phyloP scores from a whole-genome alignment of 2,329 filamentous ascomycete genomes.

The Fusarium piperis region DNA sequence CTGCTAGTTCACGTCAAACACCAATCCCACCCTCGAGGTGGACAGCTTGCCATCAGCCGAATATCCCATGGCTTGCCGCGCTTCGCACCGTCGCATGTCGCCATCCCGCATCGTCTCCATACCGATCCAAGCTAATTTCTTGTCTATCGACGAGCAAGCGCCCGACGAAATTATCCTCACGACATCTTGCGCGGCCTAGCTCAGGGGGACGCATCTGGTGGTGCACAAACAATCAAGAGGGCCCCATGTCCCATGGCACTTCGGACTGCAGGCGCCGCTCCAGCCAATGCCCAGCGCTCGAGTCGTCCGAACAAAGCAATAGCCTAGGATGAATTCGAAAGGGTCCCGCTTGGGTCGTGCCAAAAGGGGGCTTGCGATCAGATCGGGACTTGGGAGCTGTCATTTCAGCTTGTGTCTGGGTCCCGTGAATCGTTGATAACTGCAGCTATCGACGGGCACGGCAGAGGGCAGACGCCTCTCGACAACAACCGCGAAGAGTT shows the following conservation, averaged over 20 bases:
- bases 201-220: constrained; percentile 33
- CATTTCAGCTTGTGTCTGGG: not conserved
- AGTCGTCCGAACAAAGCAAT: not conserved
- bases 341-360: not conserved
- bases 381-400: constrained; percentile 8
- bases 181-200: constrained; percentile 20
- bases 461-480: not conserved
- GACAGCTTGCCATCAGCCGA: not conserved
- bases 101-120: constrained; percentile 28
- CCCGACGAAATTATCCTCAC: constrained; percentile 26
- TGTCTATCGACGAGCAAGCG: constrained; percentile 30
- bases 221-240: not conserved
- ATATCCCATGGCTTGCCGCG: constrained; percentile 21
- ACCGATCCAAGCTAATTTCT: constrained; percentile 27
- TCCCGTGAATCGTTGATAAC: constrained; percentile 5
- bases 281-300: constrained; percentile 5
- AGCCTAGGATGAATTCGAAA: not conserved
- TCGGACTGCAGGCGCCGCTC: constrained; percentile 4
- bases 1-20: constrained; percentile 13
- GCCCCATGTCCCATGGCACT: constrained; percentile 31
- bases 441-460: not conserved
- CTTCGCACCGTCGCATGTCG: constrained; percentile 35
- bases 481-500: constrained; percentile 6
- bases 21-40: not conserved
- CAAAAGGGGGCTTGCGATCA: constrained; percentile 19